Evolutionary conservation across 495 filamentous ascomycete genomes (phyloP), one percentile per base, ranked within the genome.

Genomic region (Staphylotrichum longicolle): DNA sequence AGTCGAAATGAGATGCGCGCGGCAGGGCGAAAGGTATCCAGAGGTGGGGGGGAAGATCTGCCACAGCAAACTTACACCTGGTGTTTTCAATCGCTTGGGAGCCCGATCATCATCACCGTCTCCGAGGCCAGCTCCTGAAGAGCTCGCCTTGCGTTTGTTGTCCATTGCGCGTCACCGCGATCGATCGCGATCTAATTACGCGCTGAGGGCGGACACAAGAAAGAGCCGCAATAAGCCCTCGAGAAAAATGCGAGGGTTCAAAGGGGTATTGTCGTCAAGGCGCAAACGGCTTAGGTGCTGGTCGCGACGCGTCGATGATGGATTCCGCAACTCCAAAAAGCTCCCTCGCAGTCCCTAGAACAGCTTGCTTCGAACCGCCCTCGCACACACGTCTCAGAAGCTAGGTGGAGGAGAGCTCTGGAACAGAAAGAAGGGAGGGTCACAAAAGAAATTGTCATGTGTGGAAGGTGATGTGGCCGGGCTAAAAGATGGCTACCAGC

Each of bases 71-170:
- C 73, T 66, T 67, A 74, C 73, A 37, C 68, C 67, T 27, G 70
- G 69, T 63, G 82, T 58, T 41, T 69, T 87, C 64, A 79, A 80
- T 57, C 84, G 77, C 78, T 91, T 91, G 48, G 81, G 74, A 66
- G 81, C 81, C 63, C 85, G 82, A 59, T 85, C 83, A 39, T 85
- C 83, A 39, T 84, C 80, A 50, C 69, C 58, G 35, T 83, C 78
- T 32, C 73, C 74, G 39, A 57, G 62, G 49, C 66, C 70, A 41
- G 70, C 63, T 49, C 71, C 72, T 50, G 71, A 70, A 14, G 76
- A 70, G 61, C 75, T 72, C 58, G 80, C 81, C 70, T 88, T 89
- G 56, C 88, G 83, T 79, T 90, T 91, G 61, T 81, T 80, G 59
- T 85, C 86, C 87, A 90, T 90, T 47, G 65, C 58, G 54, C 51